Percentiles rank a stretch among this genome's conserved stretches.
phyloP scores from a whole-genome alignment of 768 basidiomycete genomes.

The Boletus tylopilopsis region DNA sequence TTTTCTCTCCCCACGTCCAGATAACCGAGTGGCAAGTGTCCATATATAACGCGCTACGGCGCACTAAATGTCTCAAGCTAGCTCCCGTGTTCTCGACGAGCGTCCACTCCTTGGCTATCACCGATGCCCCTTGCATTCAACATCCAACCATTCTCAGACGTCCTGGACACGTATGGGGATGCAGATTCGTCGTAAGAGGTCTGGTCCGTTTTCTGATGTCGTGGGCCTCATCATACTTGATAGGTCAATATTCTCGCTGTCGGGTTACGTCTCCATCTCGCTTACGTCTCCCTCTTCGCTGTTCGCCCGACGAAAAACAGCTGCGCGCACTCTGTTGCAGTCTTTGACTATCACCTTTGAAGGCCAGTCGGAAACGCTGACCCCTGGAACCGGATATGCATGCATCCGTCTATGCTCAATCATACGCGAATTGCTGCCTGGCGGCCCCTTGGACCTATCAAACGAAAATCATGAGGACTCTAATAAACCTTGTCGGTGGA shows the following conservation, averaged over 20 bases:
- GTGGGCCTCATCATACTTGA: conserved; percentile 4
- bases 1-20: conserved; percentile 28
- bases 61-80: conserved; percentile 4
- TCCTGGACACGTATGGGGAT: conserved; percentile 68
- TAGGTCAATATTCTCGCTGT: conserved; percentile 85
- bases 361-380: conserved; percentile 76
- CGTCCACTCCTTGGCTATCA: conserved; percentile 14
- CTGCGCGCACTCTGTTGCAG: conserved; percentile 54
- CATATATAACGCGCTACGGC: conserved; percentile 25
- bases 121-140: conserved; percentile 66
- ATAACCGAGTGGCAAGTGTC: conserved; percentile 25
- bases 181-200: conserved; percentile 57
- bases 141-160: conserved; percentile 54
- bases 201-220: conserved; percentile 2
- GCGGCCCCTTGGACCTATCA: conserved; percentile 54
- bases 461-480: conserved; percentile 63
- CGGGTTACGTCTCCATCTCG: conserved; percentile 71
- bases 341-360: conserved; percentile 79
- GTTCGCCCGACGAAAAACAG: conserved; percentile 47
- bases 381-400: conserved; percentile 62
- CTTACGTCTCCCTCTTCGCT: conserved; percentile 55
- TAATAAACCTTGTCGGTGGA: conserved; percentile 58
- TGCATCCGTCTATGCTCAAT: conserved; percentile 64
- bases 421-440: conserved; percentile 51
- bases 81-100: conserved; percentile 13